phyloP scores from a whole-genome alignment of 148 eudicot species.

The Hydrangea macrophylla region DNA sequence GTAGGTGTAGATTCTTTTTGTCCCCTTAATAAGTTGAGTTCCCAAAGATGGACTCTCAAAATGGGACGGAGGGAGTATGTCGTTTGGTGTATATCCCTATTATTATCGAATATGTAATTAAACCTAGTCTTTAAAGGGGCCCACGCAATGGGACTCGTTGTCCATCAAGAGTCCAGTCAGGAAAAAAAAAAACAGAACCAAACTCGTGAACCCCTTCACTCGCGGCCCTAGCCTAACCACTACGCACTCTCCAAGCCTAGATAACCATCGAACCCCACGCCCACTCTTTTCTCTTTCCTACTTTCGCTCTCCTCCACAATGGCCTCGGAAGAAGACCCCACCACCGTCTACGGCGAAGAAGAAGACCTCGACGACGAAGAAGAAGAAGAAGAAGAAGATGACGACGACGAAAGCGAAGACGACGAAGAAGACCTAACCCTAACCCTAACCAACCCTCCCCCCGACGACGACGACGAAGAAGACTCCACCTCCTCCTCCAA shows the following conservation, averaged over 20 bases:
- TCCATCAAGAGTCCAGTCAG: background rate
- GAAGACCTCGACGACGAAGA: constrained; percentile 28
- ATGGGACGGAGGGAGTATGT: too few relatives aligned
- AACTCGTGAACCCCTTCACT: constrained; percentile 10
- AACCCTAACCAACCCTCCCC: background rate
- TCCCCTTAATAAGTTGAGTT: too few relatives aligned
- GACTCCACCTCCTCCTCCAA: constrained; percentile 32
- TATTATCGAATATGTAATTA: too few relatives aligned
- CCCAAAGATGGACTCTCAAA: too few relatives aligned
- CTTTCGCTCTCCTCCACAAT: constrained; percentile 5
- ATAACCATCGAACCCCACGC: background rate
- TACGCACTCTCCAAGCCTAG: constrained; percentile 12
- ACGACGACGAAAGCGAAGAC: constrained; percentile 30
- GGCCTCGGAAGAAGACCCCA: constrained; percentile 34
- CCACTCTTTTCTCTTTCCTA: background rate
- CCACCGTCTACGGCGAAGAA: constrained; percentile 36
- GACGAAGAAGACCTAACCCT: constrained; percentile 14
- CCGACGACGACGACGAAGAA: constrained; percentile 25
- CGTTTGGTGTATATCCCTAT: too few relatives aligned
- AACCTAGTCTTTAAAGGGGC: too few relatives aligned
- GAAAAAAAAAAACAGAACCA: background rate
- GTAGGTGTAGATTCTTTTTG: too few relatives aligned
- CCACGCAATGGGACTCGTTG: background rate
- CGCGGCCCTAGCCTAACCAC: background rate
- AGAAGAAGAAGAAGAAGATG: constrained; percentile 34